Base-by-base conservation (phyloP, 2,329 filamentous ascomycete species). In the Lachnellula subtilissima region DNA sequence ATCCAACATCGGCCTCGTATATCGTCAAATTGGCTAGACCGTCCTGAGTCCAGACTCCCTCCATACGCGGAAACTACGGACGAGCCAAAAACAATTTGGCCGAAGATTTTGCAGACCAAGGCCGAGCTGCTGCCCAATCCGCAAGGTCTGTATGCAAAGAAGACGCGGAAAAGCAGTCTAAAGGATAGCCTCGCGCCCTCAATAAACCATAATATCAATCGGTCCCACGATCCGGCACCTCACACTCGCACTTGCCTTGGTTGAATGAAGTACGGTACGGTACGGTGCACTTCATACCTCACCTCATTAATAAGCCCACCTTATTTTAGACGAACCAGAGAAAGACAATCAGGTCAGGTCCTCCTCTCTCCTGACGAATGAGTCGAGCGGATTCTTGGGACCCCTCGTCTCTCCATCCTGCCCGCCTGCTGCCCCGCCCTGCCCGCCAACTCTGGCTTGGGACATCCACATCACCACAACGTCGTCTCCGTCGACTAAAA, bases 401-500 rank as follows among this genome's bases (percentile, higher is more conserved):
- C 43, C 22, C 57, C 63, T 48, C 59, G 54, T 59, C 58, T 58
- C 56, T 22, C 23, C 25, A 14, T 19, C 47, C 17, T 32, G 35
- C 53, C 28, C 48, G 48, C 55, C 51, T 47, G 47, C 48, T 59
- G 50, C 19, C 50, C 53, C 54, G 42, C 48, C 57, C 60, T 54
- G 62, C 63, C 61, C 61, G 65, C 65, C 65, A 65, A 65, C 54
- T 64, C 49, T 62, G 62, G 61, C 64, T 58, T 60, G 46, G 36
- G n/a, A 40, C 48, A 49, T 52, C 58, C 60, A 57, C 48, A 58
- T 56, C 59, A 59, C 51, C 65, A 67, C 58, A 46, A 67, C 63
- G 65, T 61, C 64, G 64, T 65, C 63, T 46, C 40, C 14, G 14
- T 15, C 53, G 49, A 61, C 45, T 58, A 61, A 53, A 57, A 62